These are phyloP conservation scores for Plasmopara viticola DNA, from an alignment of 352 stramenopile genomes.

Conservation along the genomic window DNA sequence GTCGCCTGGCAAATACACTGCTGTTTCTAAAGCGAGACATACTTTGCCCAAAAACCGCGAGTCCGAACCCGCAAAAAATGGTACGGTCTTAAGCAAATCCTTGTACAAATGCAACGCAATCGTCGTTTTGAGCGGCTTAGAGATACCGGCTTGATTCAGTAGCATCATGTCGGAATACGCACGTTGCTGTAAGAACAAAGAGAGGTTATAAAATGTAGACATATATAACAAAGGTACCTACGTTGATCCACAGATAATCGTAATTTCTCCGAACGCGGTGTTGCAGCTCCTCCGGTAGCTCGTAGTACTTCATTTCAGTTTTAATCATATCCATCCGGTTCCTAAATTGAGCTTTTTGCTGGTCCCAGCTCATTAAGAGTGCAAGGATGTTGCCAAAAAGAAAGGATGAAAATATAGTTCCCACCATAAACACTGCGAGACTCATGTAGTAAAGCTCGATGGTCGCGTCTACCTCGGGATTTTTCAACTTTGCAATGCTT, in stretches of 20 bases:
- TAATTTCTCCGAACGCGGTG: conserved; percentile 74
- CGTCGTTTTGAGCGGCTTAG: conserved; percentile 63
- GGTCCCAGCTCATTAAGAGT: conserved; percentile 75
- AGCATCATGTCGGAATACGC: conserved; percentile 85
- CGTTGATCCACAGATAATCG: conserved; percentile 83
- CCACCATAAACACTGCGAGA: conserved; percentile 62
- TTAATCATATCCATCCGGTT: conserved; percentile 85
- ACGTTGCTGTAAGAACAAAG: conserved; percentile 42
- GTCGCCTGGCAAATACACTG: conserved; percentile 68
- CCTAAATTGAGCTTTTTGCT: conserved; percentile 69
- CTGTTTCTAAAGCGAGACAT: conserved; percentile 67
- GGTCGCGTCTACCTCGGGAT: conserved; percentile 34
- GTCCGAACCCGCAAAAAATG: conserved; percentile 73
- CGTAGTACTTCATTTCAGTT: conserved; percentile 77
- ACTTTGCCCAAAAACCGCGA: conserved; percentile 72
- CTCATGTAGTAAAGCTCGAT: conserved; percentile 60
- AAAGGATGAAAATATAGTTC: conserved; percentile 59
- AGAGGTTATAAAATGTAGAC: neutral
- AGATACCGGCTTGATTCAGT: conserved; percentile 71
- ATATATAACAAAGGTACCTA: conserved; percentile 17
- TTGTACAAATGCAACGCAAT: conserved; percentile 80
- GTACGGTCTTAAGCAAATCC: conserved; percentile 69
- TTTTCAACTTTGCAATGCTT: conserved; percentile 44
- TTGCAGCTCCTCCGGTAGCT: conserved; percentile 63
- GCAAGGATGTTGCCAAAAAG: conserved; percentile 79